These are phyloP conservation scores for Pelargonium australe DNA, from an alignment of 441 rosid genomes.

Conservation along the genomic window DNA sequence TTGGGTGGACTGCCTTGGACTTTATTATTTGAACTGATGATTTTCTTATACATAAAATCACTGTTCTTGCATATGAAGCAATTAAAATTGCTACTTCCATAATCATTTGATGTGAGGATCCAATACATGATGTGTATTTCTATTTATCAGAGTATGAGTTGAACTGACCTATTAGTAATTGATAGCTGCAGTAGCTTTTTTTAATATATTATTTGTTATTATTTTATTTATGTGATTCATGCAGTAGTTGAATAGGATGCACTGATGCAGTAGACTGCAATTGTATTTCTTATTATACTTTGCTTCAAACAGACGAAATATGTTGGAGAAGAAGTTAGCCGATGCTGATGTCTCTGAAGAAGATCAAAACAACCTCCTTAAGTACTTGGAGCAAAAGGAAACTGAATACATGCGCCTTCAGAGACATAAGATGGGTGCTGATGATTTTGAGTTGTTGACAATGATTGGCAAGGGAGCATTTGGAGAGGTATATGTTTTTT, in stretches of 20 bases:
- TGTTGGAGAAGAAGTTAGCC: slow-evolving; percentile 36
- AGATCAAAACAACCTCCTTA: slow-evolving; percentile 32
- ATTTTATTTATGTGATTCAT: neutral
- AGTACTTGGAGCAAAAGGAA: slow-evolving; percentile 38
- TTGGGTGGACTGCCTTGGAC: too few relatives aligned
- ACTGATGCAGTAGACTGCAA: neutral
- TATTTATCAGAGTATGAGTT: neutral
- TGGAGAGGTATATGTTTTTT: neutral
- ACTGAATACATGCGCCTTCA: slow-evolving; percentile 40
- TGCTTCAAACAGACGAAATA: neutral
- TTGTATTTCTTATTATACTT: neutral
- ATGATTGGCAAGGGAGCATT: slow-evolving; percentile 18
- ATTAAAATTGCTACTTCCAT: neutral
- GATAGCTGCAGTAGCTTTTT: neutral
- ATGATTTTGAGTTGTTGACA: slow-evolving; percentile 32
- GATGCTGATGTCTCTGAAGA: slow-evolving; percentile 42
- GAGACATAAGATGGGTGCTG: slow-evolving; percentile 43
- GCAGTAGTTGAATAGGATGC: neutral
- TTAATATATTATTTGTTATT: too few relatives aligned
- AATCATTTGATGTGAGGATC: too few relatives aligned
- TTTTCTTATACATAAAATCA: neutral
- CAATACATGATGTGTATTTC: too few relatives aligned
- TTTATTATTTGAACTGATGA: too few relatives aligned
- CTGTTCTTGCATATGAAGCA: neutral
- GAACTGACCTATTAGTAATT: neutral